Conservation (phyloP, 208 protist genomes). For the Trypanosoma lewisi region DNA sequence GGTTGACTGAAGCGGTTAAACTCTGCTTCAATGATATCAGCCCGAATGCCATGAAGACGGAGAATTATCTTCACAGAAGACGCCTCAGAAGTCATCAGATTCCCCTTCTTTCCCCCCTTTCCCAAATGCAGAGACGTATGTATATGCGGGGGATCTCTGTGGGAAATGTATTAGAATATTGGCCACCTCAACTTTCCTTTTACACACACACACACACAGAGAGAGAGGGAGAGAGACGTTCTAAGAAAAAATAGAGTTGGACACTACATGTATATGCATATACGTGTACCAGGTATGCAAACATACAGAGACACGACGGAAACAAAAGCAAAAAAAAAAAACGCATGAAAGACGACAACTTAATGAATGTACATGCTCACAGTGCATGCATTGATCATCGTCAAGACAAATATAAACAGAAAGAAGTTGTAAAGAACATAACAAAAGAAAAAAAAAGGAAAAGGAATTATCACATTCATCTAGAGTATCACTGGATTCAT, state of each 20-base stretch:
- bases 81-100: neutral
- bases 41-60: neutral
- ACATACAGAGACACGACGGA: slow-evolving; percentile 4
- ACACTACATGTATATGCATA: neutral
- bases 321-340: slow-evolving; percentile 6
- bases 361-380: too few species aligned
- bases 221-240: neutral
- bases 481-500: neutral
- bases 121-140: too few species aligned
- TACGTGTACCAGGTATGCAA: neutral
- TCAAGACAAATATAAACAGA: neutral
- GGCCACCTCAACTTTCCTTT: too few species aligned
- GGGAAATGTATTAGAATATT: too few species aligned
- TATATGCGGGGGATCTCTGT: too few species aligned
- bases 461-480: neutral
- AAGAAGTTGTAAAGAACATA: neutral
- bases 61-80: neutral
- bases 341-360: too few species aligned
- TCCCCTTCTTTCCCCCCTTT: neutral
- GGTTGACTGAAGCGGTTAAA: slow-evolving; percentile 1
- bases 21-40: slow-evolving; percentile 2
- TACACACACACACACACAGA: neutral
- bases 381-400: too few species aligned
- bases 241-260: slow-evolving; percentile 7
- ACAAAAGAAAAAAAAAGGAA: slow-evolving; percentile 7